Evolutionary conservation across 257 asterid genomes (phyloP).

Genomic region (Solanum sparsipilum): DNA sequence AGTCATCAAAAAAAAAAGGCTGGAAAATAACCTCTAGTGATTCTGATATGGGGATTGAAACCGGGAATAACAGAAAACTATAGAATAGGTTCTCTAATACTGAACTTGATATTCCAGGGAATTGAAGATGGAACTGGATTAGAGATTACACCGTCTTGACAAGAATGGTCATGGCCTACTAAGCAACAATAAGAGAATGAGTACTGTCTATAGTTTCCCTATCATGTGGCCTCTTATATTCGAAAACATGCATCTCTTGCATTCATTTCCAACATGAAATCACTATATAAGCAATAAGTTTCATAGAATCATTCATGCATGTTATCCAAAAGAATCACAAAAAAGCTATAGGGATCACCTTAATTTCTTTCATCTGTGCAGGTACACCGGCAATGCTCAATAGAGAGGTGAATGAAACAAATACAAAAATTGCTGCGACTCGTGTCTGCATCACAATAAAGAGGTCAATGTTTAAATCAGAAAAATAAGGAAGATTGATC

Average conservation of each 20-base stretch:
- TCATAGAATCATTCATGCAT: neutral
- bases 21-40: neutral
- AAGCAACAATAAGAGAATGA: neutral
- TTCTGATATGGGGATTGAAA: neutral
- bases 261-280: neutral
- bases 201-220: neutral
- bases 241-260: neutral
- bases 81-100: neutral
- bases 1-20: neutral
- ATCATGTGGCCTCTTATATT: neutral
- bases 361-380: constrained; percentile 75
- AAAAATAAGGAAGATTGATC: neutral
- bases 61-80: neutral
- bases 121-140: neutral
- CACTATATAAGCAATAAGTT: neutral
- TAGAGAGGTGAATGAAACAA: constrained; percentile 74
- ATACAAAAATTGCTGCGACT: constrained; percentile 78
- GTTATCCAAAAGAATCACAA: neutral
- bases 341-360: constrained; percentile 35
- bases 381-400: constrained; percentile 88
- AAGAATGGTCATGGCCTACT: neutral
- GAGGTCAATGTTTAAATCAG: neutral
- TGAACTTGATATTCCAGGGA: neutral
- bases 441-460: constrained; percentile 49
- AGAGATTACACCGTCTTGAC: neutral